These are phyloP conservation scores for Penicillium sp. DNA, from an alignment of 2,329 filamentous ascomycete species.

Conservation along the genomic window DNA sequence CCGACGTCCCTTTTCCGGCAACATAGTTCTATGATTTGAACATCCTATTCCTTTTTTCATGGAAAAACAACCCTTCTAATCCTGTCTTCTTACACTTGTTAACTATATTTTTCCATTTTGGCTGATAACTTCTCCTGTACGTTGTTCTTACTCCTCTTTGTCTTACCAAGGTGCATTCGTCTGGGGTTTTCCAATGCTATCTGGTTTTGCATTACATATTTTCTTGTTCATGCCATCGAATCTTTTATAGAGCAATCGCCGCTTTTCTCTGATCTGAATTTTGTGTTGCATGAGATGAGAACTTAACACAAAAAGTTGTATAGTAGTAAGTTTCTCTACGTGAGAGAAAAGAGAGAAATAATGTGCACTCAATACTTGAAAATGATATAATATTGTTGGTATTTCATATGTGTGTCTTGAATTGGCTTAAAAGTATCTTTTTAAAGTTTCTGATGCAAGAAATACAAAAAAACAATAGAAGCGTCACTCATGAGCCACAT, in stretches of 20 bases:
- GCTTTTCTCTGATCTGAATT: not conserved
- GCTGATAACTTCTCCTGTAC: constrained; percentile 3
- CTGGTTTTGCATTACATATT: not conserved
- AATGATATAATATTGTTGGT: not conserved
- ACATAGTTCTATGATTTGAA: not conserved
- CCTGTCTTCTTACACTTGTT: constrained; percentile 8
- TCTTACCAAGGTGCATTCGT: constrained; percentile 10
- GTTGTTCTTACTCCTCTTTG: constrained; percentile 1
- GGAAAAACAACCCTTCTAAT: constrained; percentile 6
- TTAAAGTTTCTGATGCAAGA: not conserved
- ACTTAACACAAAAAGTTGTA: not conserved
- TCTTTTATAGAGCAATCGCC: constrained; percentile 8
- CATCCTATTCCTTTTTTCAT: not conserved
- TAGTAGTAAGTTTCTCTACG: not conserved
- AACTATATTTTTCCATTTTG: not conserved
- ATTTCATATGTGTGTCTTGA: not conserved
- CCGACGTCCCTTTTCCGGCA: not conserved
- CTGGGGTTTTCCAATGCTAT: constrained; percentile 5
- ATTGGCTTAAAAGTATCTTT: not conserved
- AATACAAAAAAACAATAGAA: not conserved
- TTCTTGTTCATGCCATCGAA: not conserved
- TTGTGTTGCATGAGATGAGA: not conserved
- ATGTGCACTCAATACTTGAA: not conserved
- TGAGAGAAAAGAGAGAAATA: not conserved
- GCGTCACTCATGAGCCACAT: not conserved